phyloP scores from a whole-genome alignment of 148 eudicot species.

The Silene conica region DNA sequence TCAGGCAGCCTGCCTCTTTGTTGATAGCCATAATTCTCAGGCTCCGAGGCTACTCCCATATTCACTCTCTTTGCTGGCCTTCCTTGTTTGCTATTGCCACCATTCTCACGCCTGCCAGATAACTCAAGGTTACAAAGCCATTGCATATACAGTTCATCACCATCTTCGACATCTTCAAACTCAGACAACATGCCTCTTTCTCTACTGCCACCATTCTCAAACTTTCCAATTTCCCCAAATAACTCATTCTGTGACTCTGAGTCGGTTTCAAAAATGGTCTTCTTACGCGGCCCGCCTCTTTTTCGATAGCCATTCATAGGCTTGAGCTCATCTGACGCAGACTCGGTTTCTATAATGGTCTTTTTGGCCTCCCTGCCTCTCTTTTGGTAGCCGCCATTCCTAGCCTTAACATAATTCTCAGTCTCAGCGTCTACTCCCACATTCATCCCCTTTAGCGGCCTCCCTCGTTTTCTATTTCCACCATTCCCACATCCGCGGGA shows the following conservation, averaged over 20 bases:
- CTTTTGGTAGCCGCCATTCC: background rate
- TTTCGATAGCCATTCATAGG: background rate
- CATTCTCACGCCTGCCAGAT: background rate
- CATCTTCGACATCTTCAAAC: too few relatives aligned
- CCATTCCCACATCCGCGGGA: background rate
- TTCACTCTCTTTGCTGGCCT: background rate
- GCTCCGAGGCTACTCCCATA: background rate
- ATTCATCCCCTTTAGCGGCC: background rate
- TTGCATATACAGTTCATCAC: too few relatives aligned
- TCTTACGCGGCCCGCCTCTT: background rate
- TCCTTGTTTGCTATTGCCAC: background rate
- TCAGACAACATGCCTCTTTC: background rate
- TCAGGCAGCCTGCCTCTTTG: background rate
- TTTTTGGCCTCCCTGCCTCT: background rate
- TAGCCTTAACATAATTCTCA: background rate
- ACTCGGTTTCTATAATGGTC: background rate
- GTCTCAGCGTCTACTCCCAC: background rate
- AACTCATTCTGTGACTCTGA: background rate
- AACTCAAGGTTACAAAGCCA: too few relatives aligned
- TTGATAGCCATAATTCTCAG: background rate
- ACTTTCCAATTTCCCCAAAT: too few relatives aligned
- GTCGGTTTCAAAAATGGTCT: background rate
- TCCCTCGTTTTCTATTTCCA: background rate
- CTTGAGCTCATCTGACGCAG: too few relatives aligned
- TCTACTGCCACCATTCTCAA: background rate